phyloP scores from a whole-genome alignment of 1,284 basidiomycete species.

The Cerioporus squamosus region DNA sequence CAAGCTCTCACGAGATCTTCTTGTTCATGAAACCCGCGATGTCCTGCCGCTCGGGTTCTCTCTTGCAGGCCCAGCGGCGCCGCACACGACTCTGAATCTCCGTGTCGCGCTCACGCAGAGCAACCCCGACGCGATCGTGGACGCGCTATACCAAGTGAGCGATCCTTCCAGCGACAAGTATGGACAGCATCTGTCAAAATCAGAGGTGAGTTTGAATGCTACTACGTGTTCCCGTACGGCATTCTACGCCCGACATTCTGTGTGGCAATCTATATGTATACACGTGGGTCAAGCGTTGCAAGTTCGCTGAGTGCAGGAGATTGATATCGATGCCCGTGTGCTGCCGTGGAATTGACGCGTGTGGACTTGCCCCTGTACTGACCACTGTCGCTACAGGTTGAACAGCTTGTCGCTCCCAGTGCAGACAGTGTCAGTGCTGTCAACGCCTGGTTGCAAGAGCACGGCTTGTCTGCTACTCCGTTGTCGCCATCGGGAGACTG shows the following conservation, averaged over 20 bases:
- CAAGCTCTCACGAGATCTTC: conserved; percentile 24
- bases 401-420: conserved; percentile 42
- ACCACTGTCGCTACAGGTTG: conserved; percentile 33
- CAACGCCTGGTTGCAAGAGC: conserved; percentile 40
- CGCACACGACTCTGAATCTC: conserved; percentile 31
- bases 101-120: conserved; percentile 40
- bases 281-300: too few relatives aligned
- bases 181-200: conserved; percentile 37
- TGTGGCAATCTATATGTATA: too few relatives aligned
- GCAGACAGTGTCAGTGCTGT: conserved; percentile 40
- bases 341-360: neutral
- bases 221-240: neutral
- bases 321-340: too few relatives aligned
- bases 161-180: conserved; percentile 36
- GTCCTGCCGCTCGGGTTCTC: conserved; percentile 34
- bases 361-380: neutral
- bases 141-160: conserved; percentile 39
- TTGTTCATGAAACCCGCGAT: conserved; percentile 33
- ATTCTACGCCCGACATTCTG: too few relatives aligned
- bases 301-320: too few relatives aligned
- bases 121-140: conserved; percentile 39
- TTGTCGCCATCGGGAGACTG: conserved; percentile 45
- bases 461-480: conserved; percentile 37
- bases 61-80: conserved; percentile 30
- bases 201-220: conserved; percentile 30